Base-by-base conservation (phyloP, 2,329 filamentous ascomycete species). In the Aspergillus sp. region DNA sequence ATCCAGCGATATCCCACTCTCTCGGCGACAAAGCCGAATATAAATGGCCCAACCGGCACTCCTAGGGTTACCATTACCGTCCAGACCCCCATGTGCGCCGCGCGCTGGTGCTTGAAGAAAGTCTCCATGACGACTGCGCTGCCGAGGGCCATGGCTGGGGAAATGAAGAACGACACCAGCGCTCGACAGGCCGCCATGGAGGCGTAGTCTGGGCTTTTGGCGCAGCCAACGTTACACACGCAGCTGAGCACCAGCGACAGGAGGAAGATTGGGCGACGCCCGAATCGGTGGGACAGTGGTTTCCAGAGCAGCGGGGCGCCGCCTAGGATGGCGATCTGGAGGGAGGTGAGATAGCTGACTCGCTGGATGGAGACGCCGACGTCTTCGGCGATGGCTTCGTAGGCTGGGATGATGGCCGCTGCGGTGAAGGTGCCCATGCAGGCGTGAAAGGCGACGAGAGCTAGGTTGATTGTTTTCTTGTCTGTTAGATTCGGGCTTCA, bases 371-470 rank as follows among this genome's bases (percentile, higher is more conserved):
- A 76, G 33, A 81, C 76, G 15, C 70, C 71, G 2, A 86, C 69
- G 46, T 86, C 82, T 31, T 73, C 68, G 2, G 82, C 76, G 23
- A 87, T 85, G 80, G 79, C 58, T 83, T 82, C 61, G 86, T 84
- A 4, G 77, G 71, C 0, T 5, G 56, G 56, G 27, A 58, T 58
- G 12, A 58, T 55, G n/a, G 44, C 50, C 15, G 82, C 76, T 0
- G 83, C 81, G 1, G 76, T 82, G 61, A 86, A 85, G 0, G 81
- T 82, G 44, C 78, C 77, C 80, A 85, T 85, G 69, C 80, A 80
- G 31, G 82, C 81, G 56, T 86, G 82, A 64, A 84, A 83, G 0
- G 82, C 80, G 12, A 87, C 82, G 11, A 85, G 76, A 7, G 78
- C 55, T 0, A 87, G 70, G 56, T 85, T 84, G 55, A 72, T 54